Evolutionary conservation across 108 stramenopile species (phyloP).

Genomic region (Epithemia pelagica): DNA sequence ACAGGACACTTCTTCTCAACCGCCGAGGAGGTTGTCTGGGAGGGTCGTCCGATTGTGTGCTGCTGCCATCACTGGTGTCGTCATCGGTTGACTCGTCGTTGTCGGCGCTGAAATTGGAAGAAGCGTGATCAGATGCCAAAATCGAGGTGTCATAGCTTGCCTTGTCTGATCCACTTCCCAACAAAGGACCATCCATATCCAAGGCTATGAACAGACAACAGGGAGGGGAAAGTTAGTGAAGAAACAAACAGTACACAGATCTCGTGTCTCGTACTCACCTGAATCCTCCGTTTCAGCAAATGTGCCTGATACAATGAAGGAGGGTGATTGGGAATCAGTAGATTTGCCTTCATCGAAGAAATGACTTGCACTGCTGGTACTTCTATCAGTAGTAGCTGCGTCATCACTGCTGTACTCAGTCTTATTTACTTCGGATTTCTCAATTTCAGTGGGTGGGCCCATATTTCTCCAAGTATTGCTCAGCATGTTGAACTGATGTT

Average conservation of each 20-base stretch:
- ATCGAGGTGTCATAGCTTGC: neutral
- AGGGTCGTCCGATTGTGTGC: neutral
- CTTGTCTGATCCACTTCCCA: neutral
- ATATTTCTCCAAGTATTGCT: neutral
- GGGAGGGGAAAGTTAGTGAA: too few relatives aligned
- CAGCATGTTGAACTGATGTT: neutral
- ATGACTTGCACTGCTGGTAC: neutral
- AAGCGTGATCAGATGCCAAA: neutral
- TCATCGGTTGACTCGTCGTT: neutral
- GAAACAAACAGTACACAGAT: too few relatives aligned
- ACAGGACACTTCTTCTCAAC: neutral
- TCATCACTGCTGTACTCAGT: neutral
- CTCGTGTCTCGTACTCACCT: neutral
- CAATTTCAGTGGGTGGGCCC: neutral
- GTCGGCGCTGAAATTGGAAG: neutral
- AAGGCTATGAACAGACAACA: too few relatives aligned
- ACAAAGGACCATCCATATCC: too few relatives aligned
- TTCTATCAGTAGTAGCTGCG: neutral
- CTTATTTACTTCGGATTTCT: neutral
- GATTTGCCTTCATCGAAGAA: neutral
- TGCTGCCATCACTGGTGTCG: neutral
- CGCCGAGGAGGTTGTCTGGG: neutral
- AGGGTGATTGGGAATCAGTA: neutral
- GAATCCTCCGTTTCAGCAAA: neutral
- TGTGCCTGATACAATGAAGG: neutral